phyloP scores from a whole-genome alignment of 805 yeast species.

The Groenewaldozyma salmanticensis region DNA sequence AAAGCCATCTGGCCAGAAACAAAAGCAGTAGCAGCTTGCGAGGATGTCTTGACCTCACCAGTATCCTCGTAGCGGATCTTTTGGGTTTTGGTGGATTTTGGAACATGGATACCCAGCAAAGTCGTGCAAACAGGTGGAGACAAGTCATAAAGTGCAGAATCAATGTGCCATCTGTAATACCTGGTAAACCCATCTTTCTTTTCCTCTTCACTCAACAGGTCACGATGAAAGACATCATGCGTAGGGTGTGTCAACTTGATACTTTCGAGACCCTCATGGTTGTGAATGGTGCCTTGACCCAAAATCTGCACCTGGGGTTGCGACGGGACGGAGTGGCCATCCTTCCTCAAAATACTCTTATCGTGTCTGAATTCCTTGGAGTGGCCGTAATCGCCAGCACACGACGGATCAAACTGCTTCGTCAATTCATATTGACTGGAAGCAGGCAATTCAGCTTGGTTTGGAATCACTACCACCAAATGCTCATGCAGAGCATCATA shows the following conservation, averaged over 20 bases:
- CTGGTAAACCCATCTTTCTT: constrained; percentile 57
- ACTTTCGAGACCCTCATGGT: constrained; percentile 48
- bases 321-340: constrained; percentile 66
- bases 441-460: constrained; percentile 59
- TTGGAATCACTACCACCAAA: constrained; percentile 67
- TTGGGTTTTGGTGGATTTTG: constrained; percentile 47
- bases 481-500: constrained; percentile 57
- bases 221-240: constrained; percentile 71
- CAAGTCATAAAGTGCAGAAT: constrained; percentile 76
- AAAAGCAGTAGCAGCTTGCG: constrained; percentile 86
- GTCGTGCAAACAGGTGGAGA: constrained; percentile 86
- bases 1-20: constrained; percentile 79
- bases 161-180: constrained; percentile 91
- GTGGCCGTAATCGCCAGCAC: constrained; percentile 69
- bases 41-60: constrained; percentile 52
- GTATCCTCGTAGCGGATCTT: constrained; percentile 58
- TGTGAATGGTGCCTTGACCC: constrained; percentile 60
- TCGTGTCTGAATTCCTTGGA: constrained; percentile 65
- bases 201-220: constrained; percentile 52
- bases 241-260: constrained; percentile 71
- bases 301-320: constrained; percentile 88
- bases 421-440: constrained; percentile 69
- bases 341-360: constrained; percentile 63
- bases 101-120: constrained; percentile 71
- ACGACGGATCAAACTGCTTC: constrained; percentile 66